These are phyloP conservation scores for Styphnolobium japonicum DNA, from an alignment of 306 rosid species.

Conservation along the genomic window DNA sequence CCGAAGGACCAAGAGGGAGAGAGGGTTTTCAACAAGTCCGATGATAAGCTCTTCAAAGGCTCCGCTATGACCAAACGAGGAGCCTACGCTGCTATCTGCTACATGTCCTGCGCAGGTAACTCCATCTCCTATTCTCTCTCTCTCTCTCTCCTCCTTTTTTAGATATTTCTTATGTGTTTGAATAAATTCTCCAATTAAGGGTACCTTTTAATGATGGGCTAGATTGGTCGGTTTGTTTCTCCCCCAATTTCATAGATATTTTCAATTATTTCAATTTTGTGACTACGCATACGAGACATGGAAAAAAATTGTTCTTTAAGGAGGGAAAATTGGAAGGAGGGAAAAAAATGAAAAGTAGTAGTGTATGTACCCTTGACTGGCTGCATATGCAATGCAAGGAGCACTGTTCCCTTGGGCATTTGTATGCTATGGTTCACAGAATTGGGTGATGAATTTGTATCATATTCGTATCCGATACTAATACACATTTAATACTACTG, in stretches of 20 bases:
- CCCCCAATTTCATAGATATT: neutral
- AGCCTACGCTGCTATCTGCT: constrained; percentile 80
- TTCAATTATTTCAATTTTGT: neutral
- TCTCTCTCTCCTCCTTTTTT: neutral
- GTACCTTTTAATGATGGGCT: neutral
- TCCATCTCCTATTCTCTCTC: neutral
- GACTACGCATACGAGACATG: neutral
- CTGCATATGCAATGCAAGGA: neutral
- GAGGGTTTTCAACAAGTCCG: constrained; percentile 37
- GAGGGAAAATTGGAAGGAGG: neutral
- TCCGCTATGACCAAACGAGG: constrained; percentile 91
- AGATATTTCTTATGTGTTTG: neutral
- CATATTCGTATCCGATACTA: too few relatives aligned
- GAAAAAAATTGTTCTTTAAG: neutral
- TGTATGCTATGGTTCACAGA: too few relatives aligned
- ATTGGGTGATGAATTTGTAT: too few relatives aligned
- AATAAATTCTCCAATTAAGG: neutral
- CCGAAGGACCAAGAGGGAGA: constrained; percentile 38
- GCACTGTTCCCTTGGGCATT: neutral
- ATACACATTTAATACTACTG: too few relatives aligned
- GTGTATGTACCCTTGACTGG: neutral
- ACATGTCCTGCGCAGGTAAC: constrained; percentile 87
- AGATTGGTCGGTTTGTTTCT: neutral
- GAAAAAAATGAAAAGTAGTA: neutral
- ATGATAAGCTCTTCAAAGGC: constrained; percentile 74